Evolutionary conservation across 1,284 basidiomycete genomes (phyloP).

Genomic region (Rhodotorula sp.): DNA sequence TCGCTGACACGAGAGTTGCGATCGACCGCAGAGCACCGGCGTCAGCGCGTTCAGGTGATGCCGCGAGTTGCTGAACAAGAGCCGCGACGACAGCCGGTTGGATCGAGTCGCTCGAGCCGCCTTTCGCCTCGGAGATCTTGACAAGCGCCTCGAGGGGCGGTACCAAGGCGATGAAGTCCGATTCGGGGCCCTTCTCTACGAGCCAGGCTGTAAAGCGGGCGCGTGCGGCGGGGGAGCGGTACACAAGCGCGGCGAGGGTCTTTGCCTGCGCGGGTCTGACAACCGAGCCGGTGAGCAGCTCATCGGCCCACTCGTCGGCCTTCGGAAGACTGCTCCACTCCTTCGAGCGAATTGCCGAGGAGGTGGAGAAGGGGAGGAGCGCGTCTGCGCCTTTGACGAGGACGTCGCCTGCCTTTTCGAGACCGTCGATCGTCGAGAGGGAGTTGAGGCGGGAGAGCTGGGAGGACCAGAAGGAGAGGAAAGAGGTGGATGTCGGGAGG

Average conservation of each 20-base stretch:
- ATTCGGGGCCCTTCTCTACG: neutral
- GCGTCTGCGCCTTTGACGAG: constrained; percentile 21
- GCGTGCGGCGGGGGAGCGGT: constrained; percentile 25
- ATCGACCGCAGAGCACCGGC: neutral
- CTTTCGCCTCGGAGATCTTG: constrained; percentile 9
- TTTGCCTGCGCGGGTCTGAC: constrained; percentile 4
- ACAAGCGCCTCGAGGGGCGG: constrained; percentile 18
- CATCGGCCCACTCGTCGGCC: constrained; percentile 25
- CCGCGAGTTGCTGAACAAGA: constrained; percentile 4
- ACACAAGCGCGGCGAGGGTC: constrained; percentile 29
- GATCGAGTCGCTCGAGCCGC: neutral
- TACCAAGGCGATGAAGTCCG: neutral
- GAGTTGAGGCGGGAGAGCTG: constrained; percentile 18
- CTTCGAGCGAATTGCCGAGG: neutral
- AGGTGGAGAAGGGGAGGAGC: constrained; percentile 10
- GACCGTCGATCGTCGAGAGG: neutral
- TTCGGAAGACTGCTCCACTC: constrained; percentile 2
- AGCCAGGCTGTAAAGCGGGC: neutral
- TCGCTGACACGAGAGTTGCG: neutral
- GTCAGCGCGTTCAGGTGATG: neutral
- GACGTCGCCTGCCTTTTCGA: constrained; percentile 7
- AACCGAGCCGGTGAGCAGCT: constrained; percentile 1
- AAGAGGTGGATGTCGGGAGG: constrained; percentile 3
- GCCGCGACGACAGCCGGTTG: neutral
- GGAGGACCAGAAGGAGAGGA: constrained; percentile 20